Evolutionary conservation across 1,284 basidiomycete species (phyloP).

Genomic region (Trametes polyzona): DNA sequence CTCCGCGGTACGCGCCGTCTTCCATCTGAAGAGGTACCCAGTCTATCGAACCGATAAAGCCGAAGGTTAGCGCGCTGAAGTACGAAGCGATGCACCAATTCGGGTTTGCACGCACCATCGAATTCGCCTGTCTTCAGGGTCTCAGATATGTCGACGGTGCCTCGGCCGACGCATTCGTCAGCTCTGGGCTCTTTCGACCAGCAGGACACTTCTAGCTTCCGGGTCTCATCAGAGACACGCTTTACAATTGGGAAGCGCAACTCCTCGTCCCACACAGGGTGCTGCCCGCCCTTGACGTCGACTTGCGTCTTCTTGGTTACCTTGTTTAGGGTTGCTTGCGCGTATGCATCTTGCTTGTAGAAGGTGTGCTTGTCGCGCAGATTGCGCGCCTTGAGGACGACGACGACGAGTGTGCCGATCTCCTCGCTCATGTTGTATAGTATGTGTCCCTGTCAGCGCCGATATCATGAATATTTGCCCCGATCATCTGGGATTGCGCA

Average conservation of each 20-base stretch:
- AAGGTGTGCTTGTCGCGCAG: slow-evolving; percentile 73
- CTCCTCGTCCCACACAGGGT: slow-evolving; percentile 79
- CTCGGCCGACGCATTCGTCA: slow-evolving; percentile 67
- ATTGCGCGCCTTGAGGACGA: slow-evolving; percentile 75
- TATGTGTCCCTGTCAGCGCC: not conserved
- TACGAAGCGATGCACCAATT: not conserved
- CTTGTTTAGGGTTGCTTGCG: slow-evolving; percentile 50
- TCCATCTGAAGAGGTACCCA: slow-evolving; percentile 63
- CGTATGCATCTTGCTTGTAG: slow-evolving; percentile 78
- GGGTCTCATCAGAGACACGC: slow-evolving; percentile 46
- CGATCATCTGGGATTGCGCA: not conserved
- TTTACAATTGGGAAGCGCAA: slow-evolving; percentile 63
- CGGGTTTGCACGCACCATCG: slow-evolving; percentile 56
- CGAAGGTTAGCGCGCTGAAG: not conserved
- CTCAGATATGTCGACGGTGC: slow-evolving; percentile 63
- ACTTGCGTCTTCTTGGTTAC: slow-evolving; percentile 58
- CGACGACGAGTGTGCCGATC: slow-evolving; percentile 72
- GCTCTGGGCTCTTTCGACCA: slow-evolving; percentile 63
- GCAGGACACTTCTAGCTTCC: slow-evolving; percentile 65
- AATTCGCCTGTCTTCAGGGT: slow-evolving; percentile 76
- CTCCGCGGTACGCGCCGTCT: slow-evolving; percentile 61
- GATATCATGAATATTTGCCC: too few species aligned
- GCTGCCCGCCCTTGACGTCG: slow-evolving; percentile 75
- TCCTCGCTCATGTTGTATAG: not conserved
- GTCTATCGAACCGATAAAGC: too few species aligned